These are phyloP conservation scores for Colletotrichum chlorophyti DNA, from an alignment of 2,329 filamentous ascomycete species.

Conservation along the genomic window DNA sequence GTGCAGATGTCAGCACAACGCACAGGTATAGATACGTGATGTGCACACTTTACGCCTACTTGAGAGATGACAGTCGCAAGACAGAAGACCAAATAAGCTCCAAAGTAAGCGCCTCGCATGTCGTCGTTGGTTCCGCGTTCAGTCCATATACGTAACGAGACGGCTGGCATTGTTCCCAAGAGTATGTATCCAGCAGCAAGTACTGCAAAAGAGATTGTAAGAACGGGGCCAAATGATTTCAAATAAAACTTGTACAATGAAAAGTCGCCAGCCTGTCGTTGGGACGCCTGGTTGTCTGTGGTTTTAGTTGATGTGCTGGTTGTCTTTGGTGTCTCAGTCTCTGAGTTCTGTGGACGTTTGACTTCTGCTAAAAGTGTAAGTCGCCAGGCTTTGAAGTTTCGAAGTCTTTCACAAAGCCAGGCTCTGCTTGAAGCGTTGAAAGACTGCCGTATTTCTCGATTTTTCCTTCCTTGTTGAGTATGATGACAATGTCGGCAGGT, in stretches of 20 bases:
- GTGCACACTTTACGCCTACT: too few relatives aligned
- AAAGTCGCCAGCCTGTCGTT: slow-evolving; percentile 16
- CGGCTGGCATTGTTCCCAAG: slow-evolving; percentile 14
- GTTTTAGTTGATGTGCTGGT: not conserved
- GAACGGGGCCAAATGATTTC: not conserved
- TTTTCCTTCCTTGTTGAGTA: not conserved
- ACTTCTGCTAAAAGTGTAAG: too few relatives aligned
- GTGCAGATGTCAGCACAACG: too few relatives aligned
- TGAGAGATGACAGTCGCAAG: slow-evolving; percentile 5
- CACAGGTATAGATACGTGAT: too few relatives aligned
- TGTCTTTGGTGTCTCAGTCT: not conserved
- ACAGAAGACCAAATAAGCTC: not conserved
- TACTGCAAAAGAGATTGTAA: slow-evolving; percentile 23
- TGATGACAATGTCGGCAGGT: not conserved
- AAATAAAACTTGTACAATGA: slow-evolving; percentile 15
- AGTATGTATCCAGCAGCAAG: slow-evolving; percentile 1
- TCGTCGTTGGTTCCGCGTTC: slow-evolving; percentile 5
- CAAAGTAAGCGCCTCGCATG: slow-evolving; percentile 9
- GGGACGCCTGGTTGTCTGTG: not conserved
- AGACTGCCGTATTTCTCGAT: not conserved
- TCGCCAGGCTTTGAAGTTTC: not conserved
- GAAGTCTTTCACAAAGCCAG: too few relatives aligned
- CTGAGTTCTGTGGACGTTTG: too few relatives aligned
- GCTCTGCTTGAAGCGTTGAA: not conserved
- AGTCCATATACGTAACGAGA: slow-evolving; percentile 21